Conservation (phyloP, 1,139 yeast genomes). For the Taphrina betulina region DNA sequence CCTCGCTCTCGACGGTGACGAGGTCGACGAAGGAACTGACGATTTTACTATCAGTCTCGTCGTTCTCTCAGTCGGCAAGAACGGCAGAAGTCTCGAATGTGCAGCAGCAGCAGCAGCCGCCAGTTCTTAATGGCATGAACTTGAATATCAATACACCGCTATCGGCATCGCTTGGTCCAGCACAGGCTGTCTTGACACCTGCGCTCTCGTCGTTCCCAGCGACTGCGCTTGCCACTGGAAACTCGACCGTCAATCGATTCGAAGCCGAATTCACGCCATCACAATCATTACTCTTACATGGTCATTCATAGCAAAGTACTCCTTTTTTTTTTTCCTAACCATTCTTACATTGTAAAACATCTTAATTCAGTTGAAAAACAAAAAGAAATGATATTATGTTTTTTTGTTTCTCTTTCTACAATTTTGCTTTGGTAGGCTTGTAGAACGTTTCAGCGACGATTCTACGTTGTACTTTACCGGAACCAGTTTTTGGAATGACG, state of each 20-base stretch:
- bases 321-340: no score
- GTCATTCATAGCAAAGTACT: no score
- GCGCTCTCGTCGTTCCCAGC: background rate
- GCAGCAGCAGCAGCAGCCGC: constrained; percentile 8
- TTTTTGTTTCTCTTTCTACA: no score
- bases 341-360: no score
- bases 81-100: constrained; percentile 5
- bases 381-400: no score
- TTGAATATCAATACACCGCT: constrained; percentile 11
- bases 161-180: constrained; percentile 29
- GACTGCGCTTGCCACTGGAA: background rate
- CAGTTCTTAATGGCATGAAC: no score
- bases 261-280: constrained; percentile 7
- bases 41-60: constrained; percentile 36
- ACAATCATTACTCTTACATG: no score
- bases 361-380: no score
- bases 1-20: constrained; percentile 36
- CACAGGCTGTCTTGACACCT: constrained; percentile 15
- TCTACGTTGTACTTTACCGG: constrained; percentile 68
- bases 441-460: constrained; percentile 51
- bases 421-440: constrained; percentile 37
- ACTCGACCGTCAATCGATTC: constrained; percentile 5
- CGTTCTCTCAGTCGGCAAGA: constrained; percentile 19
- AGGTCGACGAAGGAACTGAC: constrained; percentile 36
- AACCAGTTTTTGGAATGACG: constrained; percentile 53